These are phyloP conservation scores for Picea abies DNA, from an alignment of 83 land plant species.

Conservation along the genomic window DNA sequence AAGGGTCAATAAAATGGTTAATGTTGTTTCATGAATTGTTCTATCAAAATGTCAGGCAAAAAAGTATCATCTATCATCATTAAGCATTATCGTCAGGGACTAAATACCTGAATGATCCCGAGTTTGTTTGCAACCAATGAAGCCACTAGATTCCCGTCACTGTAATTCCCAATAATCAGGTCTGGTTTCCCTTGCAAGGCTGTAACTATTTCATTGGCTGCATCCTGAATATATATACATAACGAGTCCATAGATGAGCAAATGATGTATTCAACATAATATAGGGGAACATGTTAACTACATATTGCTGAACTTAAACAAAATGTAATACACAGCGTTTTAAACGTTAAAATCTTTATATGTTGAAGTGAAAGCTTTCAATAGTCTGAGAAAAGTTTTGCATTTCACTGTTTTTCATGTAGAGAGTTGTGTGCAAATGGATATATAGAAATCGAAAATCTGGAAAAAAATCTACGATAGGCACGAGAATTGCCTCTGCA, in stretches of 20 bases:
- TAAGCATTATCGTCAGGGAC: background rate
- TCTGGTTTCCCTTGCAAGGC: constrained; percentile 78
- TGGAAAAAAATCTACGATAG: background rate
- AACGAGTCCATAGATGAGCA: background rate
- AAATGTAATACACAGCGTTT: no score
- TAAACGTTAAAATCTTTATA: no score
- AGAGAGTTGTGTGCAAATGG: background rate
- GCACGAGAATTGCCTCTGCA: constrained; percentile 38
- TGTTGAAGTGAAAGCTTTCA: background rate
- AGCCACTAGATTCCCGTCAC: constrained; percentile 95
- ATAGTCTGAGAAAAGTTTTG: background rate
- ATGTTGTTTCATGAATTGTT: constrained; percentile 34
- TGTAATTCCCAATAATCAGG: constrained; percentile 73
- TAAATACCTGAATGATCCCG: constrained; percentile 73
- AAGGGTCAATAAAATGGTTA: constrained; percentile 94
- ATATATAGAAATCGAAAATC: background rate
- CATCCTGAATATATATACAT: constrained; percentile 55
- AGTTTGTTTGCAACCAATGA: constrained; percentile 80
- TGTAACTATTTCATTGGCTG: constrained; percentile 49
- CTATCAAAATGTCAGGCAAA: background rate
- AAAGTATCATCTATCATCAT: background rate
- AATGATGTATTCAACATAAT: background rate
- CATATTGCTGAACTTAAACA: background rate
- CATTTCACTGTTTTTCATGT: background rate
- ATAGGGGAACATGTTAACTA: background rate